Evolutionary conservation across 768 basidiomycete species (phyloP), one percentile per base, ranked within the genome.

Genomic region (Lactarius sanguifluus): DNA sequence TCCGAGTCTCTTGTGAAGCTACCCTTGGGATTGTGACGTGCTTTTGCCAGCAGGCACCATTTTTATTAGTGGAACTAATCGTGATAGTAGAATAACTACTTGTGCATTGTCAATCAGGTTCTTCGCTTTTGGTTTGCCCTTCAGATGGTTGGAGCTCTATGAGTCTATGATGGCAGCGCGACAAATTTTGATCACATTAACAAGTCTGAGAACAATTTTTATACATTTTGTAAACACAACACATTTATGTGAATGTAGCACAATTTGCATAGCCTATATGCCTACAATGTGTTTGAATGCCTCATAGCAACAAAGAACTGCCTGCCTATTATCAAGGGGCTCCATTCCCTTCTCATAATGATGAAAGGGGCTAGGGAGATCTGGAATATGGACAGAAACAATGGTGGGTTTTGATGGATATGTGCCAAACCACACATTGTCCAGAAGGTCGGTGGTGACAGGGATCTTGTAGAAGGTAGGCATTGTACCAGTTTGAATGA

Each of bases 401-500:
- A 32, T 55, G 18, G 54, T 55, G 7, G 28, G 28, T 32, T 28
- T 28, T 32, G 25, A 18, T 16, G 54, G 54, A 28, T 30, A 55
- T 16, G 30, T 32, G 54, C 54, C 54, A 18, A 6, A 12, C 2
- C 28, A 1, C 6, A 55, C 6, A 55, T 55, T 30, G 25, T 8
- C 1, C 3, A 55, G 15, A 30, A 55, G 18, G 18, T 30, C 18
- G 28, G 54, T n/a, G n/a, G 47, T 47, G 23, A 50, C 23, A 5
- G 47, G 47, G 47, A 23, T 25, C 47, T 56, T 56, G 30, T 20
- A 56, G 13, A 56, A 56, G 20, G 8, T 56, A 5, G 54, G 54
- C 20, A 20, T 20, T 18, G 54, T 56, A 20, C 85, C 84, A 5
- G 85, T 84, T 67, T 79, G 86, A 36, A 82, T 86, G n/a, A 85